Evolutionary conservation across 2,329 filamentous ascomycete genomes (phyloP).

Genomic region (Lecanicillium sp.): DNA sequence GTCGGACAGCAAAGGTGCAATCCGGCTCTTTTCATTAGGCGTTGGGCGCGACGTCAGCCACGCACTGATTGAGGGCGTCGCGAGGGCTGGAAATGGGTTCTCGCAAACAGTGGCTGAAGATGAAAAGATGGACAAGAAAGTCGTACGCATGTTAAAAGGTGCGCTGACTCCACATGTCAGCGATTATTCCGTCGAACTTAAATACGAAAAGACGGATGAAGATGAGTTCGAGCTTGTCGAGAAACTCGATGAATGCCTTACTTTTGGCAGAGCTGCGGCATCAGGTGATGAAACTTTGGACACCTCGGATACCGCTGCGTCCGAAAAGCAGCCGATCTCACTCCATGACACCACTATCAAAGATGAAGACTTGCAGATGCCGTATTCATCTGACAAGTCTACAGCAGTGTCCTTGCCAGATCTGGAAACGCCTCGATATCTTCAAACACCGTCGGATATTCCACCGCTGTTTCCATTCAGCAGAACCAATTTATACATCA

Average conservation of each 20-base stretch:
- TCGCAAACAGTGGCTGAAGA: constrained; percentile 52
- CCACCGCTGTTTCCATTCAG: constrained; percentile 60
- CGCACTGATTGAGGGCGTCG: constrained; percentile 46
- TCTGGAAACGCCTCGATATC: constrained; percentile 43
- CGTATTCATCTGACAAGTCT: constrained; percentile 15
- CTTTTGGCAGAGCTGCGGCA: constrained; percentile 16
- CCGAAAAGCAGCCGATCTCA: constrained; percentile 34
- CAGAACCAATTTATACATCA: constrained; percentile 56
- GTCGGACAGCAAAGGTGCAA: constrained; percentile 28
- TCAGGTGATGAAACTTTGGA: constrained; percentile 14
- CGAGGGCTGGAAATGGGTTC: constrained; percentile 48
- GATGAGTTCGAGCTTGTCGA: constrained; percentile 59
- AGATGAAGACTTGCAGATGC: constrained; percentile 30
- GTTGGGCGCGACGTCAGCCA: constrained; percentile 44
- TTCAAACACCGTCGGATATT: constrained; percentile 58
- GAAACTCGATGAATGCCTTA: constrained; percentile 41
- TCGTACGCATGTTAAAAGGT: constrained; percentile 68
- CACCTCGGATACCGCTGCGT: constrained; percentile 11
- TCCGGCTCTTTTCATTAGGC: constrained; percentile 48
- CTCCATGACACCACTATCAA: constrained; percentile 47
- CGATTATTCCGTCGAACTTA: constrained; percentile 56
- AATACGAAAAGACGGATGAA: constrained; percentile 36
- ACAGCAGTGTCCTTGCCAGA: constrained; percentile 45
- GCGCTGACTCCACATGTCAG: constrained; percentile 58
- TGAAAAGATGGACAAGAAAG: constrained; percentile 61